phyloP scores from a whole-genome alignment of 1,139 yeast genomes.

The Magnusiomyces sp. region DNA sequence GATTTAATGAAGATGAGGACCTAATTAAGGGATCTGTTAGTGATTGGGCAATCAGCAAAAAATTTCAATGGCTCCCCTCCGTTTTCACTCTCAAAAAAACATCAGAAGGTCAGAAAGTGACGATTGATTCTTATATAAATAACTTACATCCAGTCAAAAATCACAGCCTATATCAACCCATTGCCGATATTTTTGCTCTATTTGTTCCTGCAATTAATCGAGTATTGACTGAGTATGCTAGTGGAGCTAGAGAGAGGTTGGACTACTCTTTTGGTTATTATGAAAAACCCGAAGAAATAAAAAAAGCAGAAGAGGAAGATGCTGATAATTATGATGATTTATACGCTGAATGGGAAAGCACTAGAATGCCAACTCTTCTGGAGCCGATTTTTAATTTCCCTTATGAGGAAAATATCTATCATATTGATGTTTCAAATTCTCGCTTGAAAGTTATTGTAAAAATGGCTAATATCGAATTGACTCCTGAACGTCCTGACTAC shows the following conservation, averaged over 20 bases:
- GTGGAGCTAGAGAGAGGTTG: too few species aligned
- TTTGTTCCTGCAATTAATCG: constrained; percentile 31
- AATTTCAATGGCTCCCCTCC: constrained; percentile 12
- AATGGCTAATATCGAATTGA: constrained; percentile 38
- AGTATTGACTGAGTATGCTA: constrained; percentile 6
- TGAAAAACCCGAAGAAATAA: too few species aligned
- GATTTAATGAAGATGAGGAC: too few species aligned
- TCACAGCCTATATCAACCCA: constrained; percentile 24
- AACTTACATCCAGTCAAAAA: constrained; percentile 31
- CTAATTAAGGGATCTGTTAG: too few species aligned
- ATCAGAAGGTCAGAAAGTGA: constrained; percentile 10
- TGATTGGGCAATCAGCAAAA: not conserved
- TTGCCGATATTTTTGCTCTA: constrained; percentile 28
- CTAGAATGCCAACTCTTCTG: too few species aligned
- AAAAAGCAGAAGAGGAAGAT: too few species aligned
- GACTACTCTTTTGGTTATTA: too few species aligned
- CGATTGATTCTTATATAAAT: constrained; percentile 32
- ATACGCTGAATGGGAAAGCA: too few species aligned
- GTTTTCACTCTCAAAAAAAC: constrained; percentile 8
- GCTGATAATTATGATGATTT: too few species aligned
- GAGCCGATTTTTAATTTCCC: too few species aligned
- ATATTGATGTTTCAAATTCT: constrained; percentile 8
- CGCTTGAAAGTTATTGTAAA: constrained; percentile 40
- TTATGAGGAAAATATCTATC: too few species aligned
- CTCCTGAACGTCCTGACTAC: constrained; percentile 38